Base-by-base conservation (phyloP, 371 early-diverging fungal genomes). In the Mortierella sp. region DNA sequence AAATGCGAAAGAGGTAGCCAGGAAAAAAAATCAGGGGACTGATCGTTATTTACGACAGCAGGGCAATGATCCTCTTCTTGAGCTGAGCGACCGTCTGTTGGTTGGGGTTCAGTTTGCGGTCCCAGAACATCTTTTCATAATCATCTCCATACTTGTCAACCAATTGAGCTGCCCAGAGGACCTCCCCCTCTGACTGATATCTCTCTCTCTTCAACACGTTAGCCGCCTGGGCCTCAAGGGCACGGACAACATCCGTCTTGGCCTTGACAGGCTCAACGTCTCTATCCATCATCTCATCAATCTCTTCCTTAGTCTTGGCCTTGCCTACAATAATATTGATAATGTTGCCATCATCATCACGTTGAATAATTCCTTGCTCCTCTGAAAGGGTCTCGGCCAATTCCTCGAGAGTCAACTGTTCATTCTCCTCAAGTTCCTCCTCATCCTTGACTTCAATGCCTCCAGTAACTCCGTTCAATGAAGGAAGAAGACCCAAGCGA, bases 81-180 rank as follows among this genome's bases (percentile, higher is more conserved):
- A 97, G 80, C 84, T 97, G 96, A 39, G 88, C 89, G 12, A 84
- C 89, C 0, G 96, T 93, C 57, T 92, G 89, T 85, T 96, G 97
- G 84, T 94, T 93, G 57, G 79, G 75, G 81, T 97, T 97, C 47
- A 97, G 85, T 64, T 93, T 90, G 62, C 88, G 87, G 70, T 97
- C 97, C 92, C 96, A 87, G 68, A 93, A 92, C 97, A 97, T 97
- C 64, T 93, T 94, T 12, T 92, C 88, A 63, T 93, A 96, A 69
- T 97, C 92, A 60, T 91, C 88, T 11, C 94, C 95, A 67, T 97
- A 92, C 86, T 94, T 95, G 20, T 88, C 88, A 22, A 94, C 85
- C 83, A 96, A 75, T 57, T 87, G 83, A 64, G 87, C 87, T 12
- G 94, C 83, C 88, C 92, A 91, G 18, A 85, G 78, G 16, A 84